Conservation (phyloP, 805 yeast genomes). For the Brettanomyces custersianus region DNA sequence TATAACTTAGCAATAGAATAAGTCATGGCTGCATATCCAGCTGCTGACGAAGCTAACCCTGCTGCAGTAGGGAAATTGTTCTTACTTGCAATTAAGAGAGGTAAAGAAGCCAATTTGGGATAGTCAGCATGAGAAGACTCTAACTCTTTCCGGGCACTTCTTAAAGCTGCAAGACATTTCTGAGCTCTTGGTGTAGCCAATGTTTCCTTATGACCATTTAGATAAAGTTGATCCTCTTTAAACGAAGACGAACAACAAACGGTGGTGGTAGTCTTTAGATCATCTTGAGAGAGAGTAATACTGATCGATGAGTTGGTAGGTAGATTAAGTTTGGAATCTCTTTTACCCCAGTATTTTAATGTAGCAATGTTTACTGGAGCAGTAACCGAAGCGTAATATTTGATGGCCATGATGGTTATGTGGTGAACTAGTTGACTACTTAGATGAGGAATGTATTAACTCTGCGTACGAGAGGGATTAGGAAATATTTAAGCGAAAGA, state of each 20-base stretch:
- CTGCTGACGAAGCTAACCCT: constrained; percentile 95
- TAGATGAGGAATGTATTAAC: too few relatives aligned
- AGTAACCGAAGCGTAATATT: constrained; percentile 71
- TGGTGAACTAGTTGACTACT: too few relatives aligned
- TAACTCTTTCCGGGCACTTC: constrained; percentile 51
- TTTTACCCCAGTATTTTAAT: constrained; percentile 96
- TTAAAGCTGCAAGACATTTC: constrained; percentile 70
- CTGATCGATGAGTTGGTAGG: constrained; percentile 97
- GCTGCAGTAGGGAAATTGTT: constrained; percentile 99
- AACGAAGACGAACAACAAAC: constrained; percentile 48
- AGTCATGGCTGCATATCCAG: constrained; percentile 96
- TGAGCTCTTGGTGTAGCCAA: constrained; percentile 53
- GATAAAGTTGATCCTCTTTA: constrained; percentile 58
- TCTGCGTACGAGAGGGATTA: too few relatives aligned
- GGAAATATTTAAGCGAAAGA: too few relatives aligned
- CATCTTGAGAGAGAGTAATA: constrained; percentile 86
- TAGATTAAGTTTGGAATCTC: constrained; percentile 78
- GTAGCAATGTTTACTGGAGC: constrained; percentile 99
- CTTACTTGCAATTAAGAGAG: constrained; percentile 77
- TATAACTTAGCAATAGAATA: constrained; percentile 80
- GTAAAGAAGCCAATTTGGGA: constrained; percentile 55
- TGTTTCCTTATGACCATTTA: constrained; percentile 78
- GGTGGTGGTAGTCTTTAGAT: constrained; percentile 85
- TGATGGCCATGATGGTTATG: constrained; percentile 16
- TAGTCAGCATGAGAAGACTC: constrained; percentile 47